These are phyloP conservation scores for Apiosordaria backusii DNA, from an alignment of 495 filamentous ascomycete genomes.

Conservation along the genomic window DNA sequence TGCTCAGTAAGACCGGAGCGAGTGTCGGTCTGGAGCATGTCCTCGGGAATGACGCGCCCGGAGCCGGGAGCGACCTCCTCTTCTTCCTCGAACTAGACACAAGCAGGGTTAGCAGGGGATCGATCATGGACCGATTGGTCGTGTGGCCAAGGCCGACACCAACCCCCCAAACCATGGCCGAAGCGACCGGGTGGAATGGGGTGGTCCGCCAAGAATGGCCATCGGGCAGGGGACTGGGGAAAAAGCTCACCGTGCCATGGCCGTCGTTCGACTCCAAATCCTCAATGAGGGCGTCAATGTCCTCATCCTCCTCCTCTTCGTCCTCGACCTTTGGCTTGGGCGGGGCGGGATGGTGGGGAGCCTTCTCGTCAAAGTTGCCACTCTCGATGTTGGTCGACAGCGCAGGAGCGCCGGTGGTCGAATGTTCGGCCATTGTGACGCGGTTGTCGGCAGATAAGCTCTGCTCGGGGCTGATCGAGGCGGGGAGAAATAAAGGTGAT, in stretches of 20 bases:
- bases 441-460: slow-evolving; percentile 33
- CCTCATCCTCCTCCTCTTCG: slow-evolving; percentile 65
- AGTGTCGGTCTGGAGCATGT: slow-evolving; percentile 64
- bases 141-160: neutral
- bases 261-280: slow-evolving; percentile 78
- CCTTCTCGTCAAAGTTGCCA: slow-evolving; percentile 56
- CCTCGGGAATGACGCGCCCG: slow-evolving; percentile 57
- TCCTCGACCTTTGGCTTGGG: slow-evolving; percentile 36
- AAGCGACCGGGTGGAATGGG: neutral
- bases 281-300: slow-evolving; percentile 77
- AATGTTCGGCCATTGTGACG: slow-evolving; percentile 47
- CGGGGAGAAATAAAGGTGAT: slow-evolving; percentile 11
- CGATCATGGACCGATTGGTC: neutral
- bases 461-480: slow-evolving; percentile 27
- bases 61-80: slow-evolving; percentile 49
- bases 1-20: slow-evolving; percentile 63
- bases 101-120: slow-evolving; percentile 18
- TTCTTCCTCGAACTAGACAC: slow-evolving; percentile 49
- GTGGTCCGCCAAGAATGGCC: neutral
- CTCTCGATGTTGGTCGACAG: slow-evolving; percentile 54
- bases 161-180: neutral
- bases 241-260: slow-evolving; percentile 39
- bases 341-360: slow-evolving; percentile 30
- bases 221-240: neutral
- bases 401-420: slow-evolving; percentile 45